A percentile compares a stretch with the other conserved stretches of the same genome.
Evolutionary conservation across 176 grass and related monocot species (phyloP).

Genomic region (Oryza officinalis): DNA sequence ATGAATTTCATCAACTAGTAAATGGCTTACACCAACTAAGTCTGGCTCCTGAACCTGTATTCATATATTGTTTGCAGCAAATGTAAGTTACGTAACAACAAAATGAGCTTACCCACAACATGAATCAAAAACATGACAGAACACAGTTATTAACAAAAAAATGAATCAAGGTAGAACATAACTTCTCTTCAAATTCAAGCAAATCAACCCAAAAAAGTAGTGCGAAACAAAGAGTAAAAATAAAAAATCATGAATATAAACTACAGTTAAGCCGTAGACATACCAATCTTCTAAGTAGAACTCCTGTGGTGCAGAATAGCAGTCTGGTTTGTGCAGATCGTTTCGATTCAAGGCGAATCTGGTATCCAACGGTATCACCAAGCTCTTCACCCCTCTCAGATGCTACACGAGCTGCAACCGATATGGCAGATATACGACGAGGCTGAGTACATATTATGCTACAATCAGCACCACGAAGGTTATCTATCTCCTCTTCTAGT

Average conservation of each 20-base stretch:
- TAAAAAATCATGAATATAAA: conserved; percentile 26
- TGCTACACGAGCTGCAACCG: conserved; percentile 83
- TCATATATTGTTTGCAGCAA: conserved; percentile 23
- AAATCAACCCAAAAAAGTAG: conserved; percentile 23
- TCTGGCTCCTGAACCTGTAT: conserved; percentile 87
- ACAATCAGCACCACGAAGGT: conserved; percentile 75
- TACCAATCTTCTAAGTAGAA: conserved; percentile 90
- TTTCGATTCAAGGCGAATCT: conserved; percentile 91
- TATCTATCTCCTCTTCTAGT: conserved; percentile 86
- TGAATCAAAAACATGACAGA: not conserved
- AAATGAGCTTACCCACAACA: conserved; percentile 1
- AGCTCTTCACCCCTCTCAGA: conserved; percentile 87
- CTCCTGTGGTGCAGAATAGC: conserved; percentile 95
- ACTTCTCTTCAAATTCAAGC: not conserved
- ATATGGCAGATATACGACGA: conserved; percentile 94
- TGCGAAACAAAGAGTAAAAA: not conserved
- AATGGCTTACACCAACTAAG: conserved; percentile 78
- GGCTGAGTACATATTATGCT: conserved; percentile 97
- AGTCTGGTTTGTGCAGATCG: conserved; percentile 74
- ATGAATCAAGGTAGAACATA: not conserved
- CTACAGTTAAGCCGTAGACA: conserved; percentile 49
- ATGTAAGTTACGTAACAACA: conserved; percentile 14
- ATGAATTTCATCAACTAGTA: conserved; percentile 97
- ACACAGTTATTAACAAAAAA: conserved; percentile 5
- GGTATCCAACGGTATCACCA: conserved; percentile 91